Base-by-base conservation (phyloP, 768 basidiomycete genomes). In the Porpolomopsis calyptriformis region DNA sequence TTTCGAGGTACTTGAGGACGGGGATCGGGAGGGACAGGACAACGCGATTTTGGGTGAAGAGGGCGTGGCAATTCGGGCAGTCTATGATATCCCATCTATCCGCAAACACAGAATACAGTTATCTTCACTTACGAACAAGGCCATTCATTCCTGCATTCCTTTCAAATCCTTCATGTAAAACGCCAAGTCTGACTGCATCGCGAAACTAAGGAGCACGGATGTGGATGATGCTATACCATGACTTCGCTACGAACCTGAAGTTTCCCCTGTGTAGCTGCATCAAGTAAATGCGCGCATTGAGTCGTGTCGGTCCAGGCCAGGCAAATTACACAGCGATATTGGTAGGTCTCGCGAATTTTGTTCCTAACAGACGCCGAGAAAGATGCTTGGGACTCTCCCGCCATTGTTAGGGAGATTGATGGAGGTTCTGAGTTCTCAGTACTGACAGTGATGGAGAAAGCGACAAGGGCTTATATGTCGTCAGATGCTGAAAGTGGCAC, bases 81-180 rank as follows among this genome's bases (percentile, higher is more conserved):
- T 46, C 48, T 49, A 29, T 38, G 20, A 49, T 34, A 46, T 49
- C 22, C 48, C 48, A 22, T 49, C 42, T 43, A 43, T 42, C 29
- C 19, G 47, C 40, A 43, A 25, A 26, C 26, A 43, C 31, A 48
- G 41, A 43, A 26, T 47, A 47, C 33, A 47, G 47, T 25, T 27
- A 48, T 42, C 47, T 44, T 43, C 47, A 48, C 47, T 48, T 48
- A 48, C 43, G 47, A 42, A 48, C 47, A 33, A 48, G 37, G 47
- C 47, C 47, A 40, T 37, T 46, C 24, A 20, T 46, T 27, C 2
- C 34, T 39, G 45, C 45, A 46, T 40, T 45, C 43, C 43, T 45
- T 45, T 45, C 35, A 45, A 33, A 46, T 19, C 26, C 24, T 38
- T 46, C 45, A 46, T 12, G 36, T 40, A 46, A 46, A 46, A 46